These are phyloP conservation scores for Metarhizium humberi DNA, from an alignment of 2,329 filamentous ascomycete genomes.

Conservation along the genomic window DNA sequence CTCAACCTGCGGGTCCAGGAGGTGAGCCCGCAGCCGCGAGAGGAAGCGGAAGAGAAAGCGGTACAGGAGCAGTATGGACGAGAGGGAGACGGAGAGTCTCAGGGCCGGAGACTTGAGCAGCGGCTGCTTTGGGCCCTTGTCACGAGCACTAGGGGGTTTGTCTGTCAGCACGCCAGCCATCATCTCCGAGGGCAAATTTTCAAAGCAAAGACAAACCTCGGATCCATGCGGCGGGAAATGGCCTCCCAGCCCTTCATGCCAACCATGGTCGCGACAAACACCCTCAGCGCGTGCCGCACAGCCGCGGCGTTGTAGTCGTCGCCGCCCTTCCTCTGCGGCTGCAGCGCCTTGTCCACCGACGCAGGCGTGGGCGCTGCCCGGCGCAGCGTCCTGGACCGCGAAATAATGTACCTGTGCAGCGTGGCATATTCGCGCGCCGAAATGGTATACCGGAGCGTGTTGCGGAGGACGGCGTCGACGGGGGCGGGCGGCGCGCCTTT, in stretches of 20 bases:
- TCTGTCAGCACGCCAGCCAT: background rate
- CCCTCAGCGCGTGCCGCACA: constrained; percentile 59
- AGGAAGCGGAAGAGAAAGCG: constrained; percentile 88
- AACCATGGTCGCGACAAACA: constrained; percentile 56
- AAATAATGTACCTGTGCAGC: constrained; percentile 75
- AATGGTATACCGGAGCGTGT: constrained; percentile 79
- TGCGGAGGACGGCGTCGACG: constrained; percentile 67
- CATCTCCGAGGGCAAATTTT: too few relatives aligned
- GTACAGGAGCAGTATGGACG: constrained; percentile 79
- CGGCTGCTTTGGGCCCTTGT: constrained; percentile 35
- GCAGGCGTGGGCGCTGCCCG: constrained; percentile 46
- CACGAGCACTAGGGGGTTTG: constrained; percentile 11
- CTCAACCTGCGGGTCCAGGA: constrained; percentile 70
- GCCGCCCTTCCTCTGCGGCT: constrained; percentile 24
- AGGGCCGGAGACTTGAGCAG: constrained; percentile 60
- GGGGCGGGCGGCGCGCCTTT: constrained; percentile 6
- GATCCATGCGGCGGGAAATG: constrained; percentile 37
- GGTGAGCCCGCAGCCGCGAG: constrained; percentile 63
- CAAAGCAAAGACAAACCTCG: constrained; percentile 29
- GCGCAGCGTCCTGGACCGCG: constrained; percentile 52
- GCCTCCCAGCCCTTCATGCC: constrained; percentile 54
- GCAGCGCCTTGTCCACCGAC: constrained; percentile 36
- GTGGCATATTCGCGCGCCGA: constrained; percentile 76
- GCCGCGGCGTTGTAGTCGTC: constrained; percentile 65
- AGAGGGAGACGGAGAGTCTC: constrained; percentile 72